Percentiles rank a stretch among this genome's conserved stretches.
Evolutionary conservation across 2,329 filamentous ascomycete species (phyloP).

Genomic region (Diaporthe australafricana): DNA sequence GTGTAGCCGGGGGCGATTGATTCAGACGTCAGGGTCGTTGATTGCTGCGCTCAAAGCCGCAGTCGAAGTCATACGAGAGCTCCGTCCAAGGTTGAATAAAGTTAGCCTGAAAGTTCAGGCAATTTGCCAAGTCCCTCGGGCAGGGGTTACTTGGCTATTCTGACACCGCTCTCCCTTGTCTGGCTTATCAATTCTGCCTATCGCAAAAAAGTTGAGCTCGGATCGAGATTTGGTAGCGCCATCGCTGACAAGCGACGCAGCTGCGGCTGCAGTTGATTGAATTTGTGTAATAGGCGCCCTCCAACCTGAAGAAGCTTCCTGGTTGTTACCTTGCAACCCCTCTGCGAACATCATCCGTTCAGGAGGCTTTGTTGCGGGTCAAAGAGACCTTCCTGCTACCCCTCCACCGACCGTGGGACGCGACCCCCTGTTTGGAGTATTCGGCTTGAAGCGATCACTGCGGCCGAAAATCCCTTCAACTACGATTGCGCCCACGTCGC

Average conservation of each 20-base stretch:
- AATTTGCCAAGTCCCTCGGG: not conserved
- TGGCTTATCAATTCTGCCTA: conserved; percentile 29
- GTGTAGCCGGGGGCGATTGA: conserved; percentile 8
- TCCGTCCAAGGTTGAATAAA: not conserved
- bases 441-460: not conserved
- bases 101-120: conserved; percentile 18
- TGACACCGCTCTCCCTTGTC: conserved; percentile 8
- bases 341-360: not conserved
- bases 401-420: not conserved
- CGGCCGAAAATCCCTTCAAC: not conserved
- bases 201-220: conserved; percentile 31
- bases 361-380: not conserved
- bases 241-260: conserved; percentile 3
- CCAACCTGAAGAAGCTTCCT: conserved; percentile 7
- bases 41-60: not conserved
- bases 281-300: conserved; percentile 18
- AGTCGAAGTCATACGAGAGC: conserved; percentile 31
- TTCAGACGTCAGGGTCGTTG: conserved; percentile 37
- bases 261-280: conserved; percentile 19
- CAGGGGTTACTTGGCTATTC: not conserved
- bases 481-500: not conserved
- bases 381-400: not conserved
- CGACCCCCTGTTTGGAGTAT: not conserved
- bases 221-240: conserved; percentile 30
- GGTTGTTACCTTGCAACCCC: not conserved